Conservation (phyloP, 108 stramenopile species). For the Stephanodiscus triporus region DNA sequence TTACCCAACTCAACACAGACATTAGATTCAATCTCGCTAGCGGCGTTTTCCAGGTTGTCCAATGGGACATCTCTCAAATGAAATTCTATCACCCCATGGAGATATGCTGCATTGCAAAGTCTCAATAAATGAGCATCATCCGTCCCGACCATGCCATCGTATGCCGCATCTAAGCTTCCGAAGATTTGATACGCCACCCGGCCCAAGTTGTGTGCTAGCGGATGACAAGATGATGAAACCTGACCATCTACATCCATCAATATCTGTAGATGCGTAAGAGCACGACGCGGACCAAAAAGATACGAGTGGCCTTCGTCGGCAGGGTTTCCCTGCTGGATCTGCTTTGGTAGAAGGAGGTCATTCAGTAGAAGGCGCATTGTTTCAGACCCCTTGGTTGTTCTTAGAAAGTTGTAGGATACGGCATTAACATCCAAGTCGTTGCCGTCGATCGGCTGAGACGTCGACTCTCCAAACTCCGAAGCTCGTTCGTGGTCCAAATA, state of each 20-base stretch:
- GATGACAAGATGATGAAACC: conserved; percentile 23
- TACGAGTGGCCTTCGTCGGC: not conserved
- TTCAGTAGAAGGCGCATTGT: conserved; percentile 19
- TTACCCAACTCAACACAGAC: conserved; percentile 20
- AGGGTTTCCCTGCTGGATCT: not conserved
- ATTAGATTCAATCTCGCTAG: conserved; percentile 18
- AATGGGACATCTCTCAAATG: conserved; percentile 14
- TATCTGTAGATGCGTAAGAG: conserved; percentile 9
- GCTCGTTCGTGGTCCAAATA: not conserved
- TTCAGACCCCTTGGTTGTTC: conserved; percentile 17
- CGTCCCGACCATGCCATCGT: conserved; percentile 17
- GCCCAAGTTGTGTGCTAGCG: conserved; percentile 25
- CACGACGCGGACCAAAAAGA: conserved; percentile 20
- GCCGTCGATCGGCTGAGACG: conserved; percentile 30
- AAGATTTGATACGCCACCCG: conserved; percentile 24
- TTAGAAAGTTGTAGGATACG: conserved; percentile 22
- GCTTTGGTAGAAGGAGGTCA: conserved; percentile 2
- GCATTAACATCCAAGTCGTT: not conserved
- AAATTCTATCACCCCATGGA: conserved; percentile 38
- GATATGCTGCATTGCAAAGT: conserved; percentile 38
- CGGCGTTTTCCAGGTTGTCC: conserved; percentile 5
- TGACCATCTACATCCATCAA: conserved; percentile 23
- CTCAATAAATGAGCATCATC: conserved; percentile 31
- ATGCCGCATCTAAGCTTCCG: conserved; percentile 24
- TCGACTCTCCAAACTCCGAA: conserved; percentile 23